Conservation (phyloP, 768 basidiomycete species). For the Collybia sordida region DNA sequence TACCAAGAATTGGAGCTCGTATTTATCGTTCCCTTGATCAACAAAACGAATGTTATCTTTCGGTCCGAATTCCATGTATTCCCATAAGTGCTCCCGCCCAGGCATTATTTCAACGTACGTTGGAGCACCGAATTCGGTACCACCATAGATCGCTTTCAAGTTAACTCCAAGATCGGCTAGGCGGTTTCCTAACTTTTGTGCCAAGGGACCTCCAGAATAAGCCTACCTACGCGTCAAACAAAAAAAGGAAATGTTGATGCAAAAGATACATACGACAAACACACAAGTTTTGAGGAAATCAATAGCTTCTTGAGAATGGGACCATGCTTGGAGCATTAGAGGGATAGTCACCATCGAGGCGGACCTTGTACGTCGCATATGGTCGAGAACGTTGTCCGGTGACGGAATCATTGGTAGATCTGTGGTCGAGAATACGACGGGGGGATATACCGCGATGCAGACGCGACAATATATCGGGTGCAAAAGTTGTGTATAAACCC, state of each 20-base stretch:
- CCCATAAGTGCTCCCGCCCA: constrained; percentile 17
- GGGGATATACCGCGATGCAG: constrained; percentile 29
- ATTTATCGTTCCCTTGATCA: constrained; percentile 26
- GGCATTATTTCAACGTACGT: neutral
- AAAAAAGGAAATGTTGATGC: neutral
- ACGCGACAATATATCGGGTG: constrained; percentile 18
- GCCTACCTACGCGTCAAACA: neutral
- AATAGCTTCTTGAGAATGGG: constrained; percentile 20
- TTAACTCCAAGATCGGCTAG: constrained; percentile 8
- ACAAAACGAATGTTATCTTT: constrained; percentile 22
- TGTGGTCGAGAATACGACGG: constrained; percentile 17
- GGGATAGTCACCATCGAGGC: constrained; percentile 34
- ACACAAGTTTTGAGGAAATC: constrained; percentile 9
- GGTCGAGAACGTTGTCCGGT: constrained; percentile 37
- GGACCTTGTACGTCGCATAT: constrained; percentile 24
- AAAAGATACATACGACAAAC: constrained; percentile 11
- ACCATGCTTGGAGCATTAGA: constrained; percentile 36
- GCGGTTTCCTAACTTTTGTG: constrained; percentile 9
- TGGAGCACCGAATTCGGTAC: constrained; percentile 14
- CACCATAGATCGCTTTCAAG: constrained; percentile 9
- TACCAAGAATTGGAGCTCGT: constrained; percentile 33
- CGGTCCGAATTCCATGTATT: constrained; percentile 6
- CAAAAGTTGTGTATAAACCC: constrained; percentile 25
- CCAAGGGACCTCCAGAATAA: constrained; percentile 11
- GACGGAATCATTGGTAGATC: constrained; percentile 35